Evolutionary conservation across 306 rosid species (phyloP).

Genomic region (Rosa multiflora): DNA sequence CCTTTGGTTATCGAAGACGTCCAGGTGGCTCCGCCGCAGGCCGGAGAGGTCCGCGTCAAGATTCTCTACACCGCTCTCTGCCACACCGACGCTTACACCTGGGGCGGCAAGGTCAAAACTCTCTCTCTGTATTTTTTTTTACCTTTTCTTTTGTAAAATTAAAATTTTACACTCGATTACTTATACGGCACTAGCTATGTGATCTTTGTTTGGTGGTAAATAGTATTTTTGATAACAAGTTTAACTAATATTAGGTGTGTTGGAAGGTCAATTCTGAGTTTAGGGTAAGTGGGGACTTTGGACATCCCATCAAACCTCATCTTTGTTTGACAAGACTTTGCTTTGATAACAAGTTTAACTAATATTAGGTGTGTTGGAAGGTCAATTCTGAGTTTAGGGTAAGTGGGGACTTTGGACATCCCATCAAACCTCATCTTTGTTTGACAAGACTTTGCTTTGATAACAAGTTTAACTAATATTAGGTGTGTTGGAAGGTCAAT

Average conservation of each 20-base stretch:
- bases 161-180: neutral
- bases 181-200: neutral
- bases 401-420: neutral
- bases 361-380: neutral
- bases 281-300: neutral
- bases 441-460: no score
- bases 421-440: neutral
- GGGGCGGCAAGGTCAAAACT: conserved; percentile 82
- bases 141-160: neutral
- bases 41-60: conserved; percentile 83
- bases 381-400: neutral
- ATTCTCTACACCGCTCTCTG: conserved; percentile 86
- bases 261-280: neutral
- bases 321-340: no score
- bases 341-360: neutral
- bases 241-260: neutral
- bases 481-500: neutral
- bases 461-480: neutral
- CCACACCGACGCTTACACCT: conserved; percentile 91
- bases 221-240: neutral
- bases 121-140: neutral
- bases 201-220: neutral
- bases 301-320: neutral
- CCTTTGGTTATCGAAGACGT: conserved; percentile 81
- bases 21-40: conserved; percentile 87